Percentiles rank a stretch among this genome's conserved stretches.
phyloP scores from a whole-genome alignment of 2,329 filamentous ascomycete species.

The Ploettnerulaceae sp. region DNA sequence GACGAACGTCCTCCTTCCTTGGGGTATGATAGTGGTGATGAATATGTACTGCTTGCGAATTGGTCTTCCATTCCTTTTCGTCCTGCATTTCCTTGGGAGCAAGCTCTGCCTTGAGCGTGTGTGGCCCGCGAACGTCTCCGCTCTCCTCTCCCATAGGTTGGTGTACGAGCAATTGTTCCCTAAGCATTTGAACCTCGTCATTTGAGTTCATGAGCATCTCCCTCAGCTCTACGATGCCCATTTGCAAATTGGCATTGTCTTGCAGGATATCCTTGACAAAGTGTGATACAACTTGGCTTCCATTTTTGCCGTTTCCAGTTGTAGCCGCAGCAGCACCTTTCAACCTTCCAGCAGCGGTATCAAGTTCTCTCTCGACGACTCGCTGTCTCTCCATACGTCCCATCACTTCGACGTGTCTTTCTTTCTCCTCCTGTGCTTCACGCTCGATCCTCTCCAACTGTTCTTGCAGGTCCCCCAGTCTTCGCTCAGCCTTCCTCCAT shows the following conservation, averaged over 20 bases:
- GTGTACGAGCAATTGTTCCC: slow-evolving; percentile 76
- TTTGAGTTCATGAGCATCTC: slow-evolving; percentile 90
- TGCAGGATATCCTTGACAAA: slow-evolving; percentile 94
- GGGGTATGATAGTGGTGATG: slow-evolving; percentile 89
- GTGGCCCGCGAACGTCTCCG: slow-evolving; percentile 35
- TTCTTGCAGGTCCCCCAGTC: slow-evolving; percentile 72
- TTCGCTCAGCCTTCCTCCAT: slow-evolving; percentile 81
- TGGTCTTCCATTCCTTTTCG: slow-evolving; percentile 29
- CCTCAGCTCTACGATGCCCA: slow-evolving; percentile 84
- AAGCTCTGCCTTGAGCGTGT: slow-evolving; percentile 69
- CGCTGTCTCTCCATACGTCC: slow-evolving; percentile 79
- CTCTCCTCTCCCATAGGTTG: slow-evolving; percentile 56
- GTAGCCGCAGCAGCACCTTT: slow-evolving; percentile 69
- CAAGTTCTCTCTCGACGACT: slow-evolving; percentile 75
- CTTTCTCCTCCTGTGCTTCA: slow-evolving; percentile 73
- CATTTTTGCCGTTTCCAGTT: slow-evolving; percentile 52
- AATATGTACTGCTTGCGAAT: slow-evolving; percentile 78
- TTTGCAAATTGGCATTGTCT: slow-evolving; percentile 90
- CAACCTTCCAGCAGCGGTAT: slow-evolving; percentile 71
- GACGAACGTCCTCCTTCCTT: slow-evolving; percentile 55
- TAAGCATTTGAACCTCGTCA: slow-evolving; percentile 82
- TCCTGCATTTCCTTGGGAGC: slow-evolving; percentile 40
- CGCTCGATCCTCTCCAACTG: slow-evolving; percentile 85
- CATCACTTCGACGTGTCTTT: slow-evolving; percentile 76
- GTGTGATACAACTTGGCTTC: slow-evolving; percentile 76